phyloP scores from a whole-genome alignment of 2,329 filamentous ascomycete genomes.

The Chalaropsis thielavioides region DNA sequence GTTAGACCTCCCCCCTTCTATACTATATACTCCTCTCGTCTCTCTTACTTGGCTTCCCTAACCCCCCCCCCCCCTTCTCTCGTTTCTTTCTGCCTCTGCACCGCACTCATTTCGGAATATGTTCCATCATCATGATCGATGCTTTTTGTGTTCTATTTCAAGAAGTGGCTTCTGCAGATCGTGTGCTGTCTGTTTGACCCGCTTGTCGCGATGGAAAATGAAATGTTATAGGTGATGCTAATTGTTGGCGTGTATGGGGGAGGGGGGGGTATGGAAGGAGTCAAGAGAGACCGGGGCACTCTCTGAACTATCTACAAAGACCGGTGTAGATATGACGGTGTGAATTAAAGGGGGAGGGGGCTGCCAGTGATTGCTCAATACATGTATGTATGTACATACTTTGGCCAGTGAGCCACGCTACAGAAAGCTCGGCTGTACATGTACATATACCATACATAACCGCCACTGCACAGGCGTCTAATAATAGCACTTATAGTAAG shows the following conservation, averaged over 20 bases:
- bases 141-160: neutral
- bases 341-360: neutral
- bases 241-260: neutral
- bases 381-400: no score
- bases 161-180: neutral
- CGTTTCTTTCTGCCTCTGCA: neutral
- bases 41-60: neutral
- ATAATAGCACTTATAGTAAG: neutral
- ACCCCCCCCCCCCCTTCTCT: neutral
- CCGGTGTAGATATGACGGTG: neutral
- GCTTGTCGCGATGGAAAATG: neutral
- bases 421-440: neutral
- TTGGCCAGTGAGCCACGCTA: neutral
- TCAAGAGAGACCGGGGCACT: neutral
- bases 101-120: slow-evolving; percentile 2
- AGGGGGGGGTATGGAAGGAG: no score
- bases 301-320: neutral
- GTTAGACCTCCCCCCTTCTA: neutral
- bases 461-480: neutral
- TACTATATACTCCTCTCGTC: neutral
- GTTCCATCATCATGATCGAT: neutral
- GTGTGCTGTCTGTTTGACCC: neutral
- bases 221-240: neutral
- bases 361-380: neutral
- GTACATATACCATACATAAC: neutral